Conservation (phyloP, 106 monocot species). For the Acorus gramineus region DNA sequence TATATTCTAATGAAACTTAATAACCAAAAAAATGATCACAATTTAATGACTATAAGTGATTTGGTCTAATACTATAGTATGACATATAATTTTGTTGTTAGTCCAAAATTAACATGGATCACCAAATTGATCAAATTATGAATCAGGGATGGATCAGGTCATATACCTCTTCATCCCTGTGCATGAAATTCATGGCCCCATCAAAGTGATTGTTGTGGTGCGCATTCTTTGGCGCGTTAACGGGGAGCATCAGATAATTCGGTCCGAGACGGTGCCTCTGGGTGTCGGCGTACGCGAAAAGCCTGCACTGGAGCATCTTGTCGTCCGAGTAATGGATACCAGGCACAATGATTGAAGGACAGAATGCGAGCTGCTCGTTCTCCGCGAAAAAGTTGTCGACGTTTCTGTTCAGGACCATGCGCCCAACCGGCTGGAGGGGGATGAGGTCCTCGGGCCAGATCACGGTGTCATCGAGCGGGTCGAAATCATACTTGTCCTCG, state of each 20-base stretch:
- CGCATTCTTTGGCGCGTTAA: slow-evolving; percentile 67
- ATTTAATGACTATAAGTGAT: too few species aligned
- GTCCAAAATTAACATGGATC: too few species aligned
- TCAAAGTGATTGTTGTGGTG: slow-evolving; percentile 81
- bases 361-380: slow-evolving; percentile 86
- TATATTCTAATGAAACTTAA: too few species aligned
- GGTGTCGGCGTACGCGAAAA: slow-evolving; percentile 74
- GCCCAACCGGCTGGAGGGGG: slow-evolving; percentile 66
- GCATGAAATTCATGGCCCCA: slow-evolving; percentile 78
- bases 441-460: slow-evolving; percentile 86
- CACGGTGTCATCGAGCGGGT: slow-evolving; percentile 88
- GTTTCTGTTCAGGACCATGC: slow-evolving; percentile 75
- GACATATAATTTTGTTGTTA: too few species aligned
- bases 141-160: not conserved
- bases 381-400: slow-evolving; percentile 72
- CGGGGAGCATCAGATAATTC: slow-evolving; percentile 75
- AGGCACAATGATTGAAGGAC: slow-evolving; percentile 67
- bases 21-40: too few species aligned
- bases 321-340: slow-evolving; percentile 78
- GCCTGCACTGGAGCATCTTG: slow-evolving; percentile 67
- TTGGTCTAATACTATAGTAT: not conserved
- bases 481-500: slow-evolving; percentile 67
- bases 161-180: slow-evolving; percentile 68
- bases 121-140: too few species aligned
- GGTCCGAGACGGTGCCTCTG: slow-evolving; percentile 74